phyloP scores from a whole-genome alignment of 129 eudicot species.

The Dittrichia graveolens region DNA sequence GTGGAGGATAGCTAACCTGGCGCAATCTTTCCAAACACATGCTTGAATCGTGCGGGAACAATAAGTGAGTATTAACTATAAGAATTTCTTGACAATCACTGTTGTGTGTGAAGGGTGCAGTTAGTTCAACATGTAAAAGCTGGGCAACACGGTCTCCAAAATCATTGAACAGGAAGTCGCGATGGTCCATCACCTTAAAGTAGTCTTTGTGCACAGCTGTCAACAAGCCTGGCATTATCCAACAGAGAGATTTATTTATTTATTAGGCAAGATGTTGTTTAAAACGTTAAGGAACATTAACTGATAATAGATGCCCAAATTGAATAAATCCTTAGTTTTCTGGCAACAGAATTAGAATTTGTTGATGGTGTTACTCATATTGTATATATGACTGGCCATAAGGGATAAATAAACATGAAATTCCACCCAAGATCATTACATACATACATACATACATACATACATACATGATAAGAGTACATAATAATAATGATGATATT shows the following conservation, averaged over 20 bases:
- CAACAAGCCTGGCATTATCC: slow-evolving; percentile 53
- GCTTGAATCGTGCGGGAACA: slow-evolving; percentile 87
- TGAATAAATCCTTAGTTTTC: no score
- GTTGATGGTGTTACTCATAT: no score
- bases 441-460: no score
- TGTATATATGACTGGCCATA: no score
- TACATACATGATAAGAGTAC: no score
- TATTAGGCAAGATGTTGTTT: no score
- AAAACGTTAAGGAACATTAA: neutral
- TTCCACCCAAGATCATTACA: no score
- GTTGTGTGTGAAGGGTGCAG: slow-evolving; percentile 49
- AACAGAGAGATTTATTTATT: no score
- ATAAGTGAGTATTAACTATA: slow-evolving; percentile 74
- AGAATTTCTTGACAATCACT: slow-evolving; percentile 65
- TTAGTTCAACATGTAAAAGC: slow-evolving; percentile 69
- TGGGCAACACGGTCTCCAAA: slow-evolving; percentile 94
- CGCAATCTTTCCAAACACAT: slow-evolving; percentile 76
- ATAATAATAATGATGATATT: no score
- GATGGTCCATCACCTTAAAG: slow-evolving; percentile 64
- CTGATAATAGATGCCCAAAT: no score
- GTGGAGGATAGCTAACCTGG: slow-evolving; percentile 47
- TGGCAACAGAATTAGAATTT: no score
- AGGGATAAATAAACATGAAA: no score
- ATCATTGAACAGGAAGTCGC: slow-evolving; percentile 70
- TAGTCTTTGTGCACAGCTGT: slow-evolving; percentile 80